Conservation (phyloP, 2,329 filamentous ascomycete genomes). For the Epichloe elymi region DNA sequence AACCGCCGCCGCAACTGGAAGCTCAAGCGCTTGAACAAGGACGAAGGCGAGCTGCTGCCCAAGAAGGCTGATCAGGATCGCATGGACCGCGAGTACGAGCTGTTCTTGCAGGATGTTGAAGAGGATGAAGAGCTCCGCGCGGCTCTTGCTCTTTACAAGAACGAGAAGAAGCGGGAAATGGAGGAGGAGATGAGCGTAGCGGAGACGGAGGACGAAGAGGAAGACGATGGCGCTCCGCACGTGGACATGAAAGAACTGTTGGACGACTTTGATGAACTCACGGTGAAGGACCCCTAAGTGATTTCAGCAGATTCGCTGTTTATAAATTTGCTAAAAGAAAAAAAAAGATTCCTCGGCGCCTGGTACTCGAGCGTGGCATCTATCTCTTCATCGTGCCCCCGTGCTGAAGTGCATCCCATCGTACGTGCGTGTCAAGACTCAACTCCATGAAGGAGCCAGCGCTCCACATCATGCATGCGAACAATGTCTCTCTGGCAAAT, state of each 20-base stretch:
- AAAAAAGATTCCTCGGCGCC: too few species aligned
- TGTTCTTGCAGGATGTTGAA: constrained; percentile 94
- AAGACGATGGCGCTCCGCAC: constrained; percentile 48
- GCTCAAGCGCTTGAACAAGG: constrained; percentile 82
- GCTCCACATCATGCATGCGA: too few species aligned
- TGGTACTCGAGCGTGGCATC: too few species aligned
- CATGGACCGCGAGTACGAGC: constrained; percentile 88
- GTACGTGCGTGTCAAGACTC: too few species aligned
- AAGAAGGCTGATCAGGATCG: constrained; percentile 79
- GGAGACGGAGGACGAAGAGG: constrained; percentile 47
- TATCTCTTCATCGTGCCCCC: too few species aligned
- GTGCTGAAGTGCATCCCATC: too few species aligned
- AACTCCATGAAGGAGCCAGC: too few species aligned
- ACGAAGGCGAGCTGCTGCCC: constrained; percentile 76
- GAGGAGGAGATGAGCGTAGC: constrained; percentile 56
- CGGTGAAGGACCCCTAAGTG: constrained; percentile 16
- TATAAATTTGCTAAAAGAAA: background rate
- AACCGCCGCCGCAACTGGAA: constrained; percentile 74
- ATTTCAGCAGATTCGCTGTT: background rate
- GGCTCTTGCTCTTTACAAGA: constrained; percentile 79
- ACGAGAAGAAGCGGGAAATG: constrained; percentile 33
- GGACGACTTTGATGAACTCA: constrained; percentile 87
- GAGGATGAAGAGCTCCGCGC: constrained; percentile 81
- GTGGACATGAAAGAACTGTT: constrained; percentile 72
- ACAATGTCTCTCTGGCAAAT: too few species aligned